Conservation (phyloP, 2,329 filamentous ascomycete genomes). For the Aureobasidium sp. region DNA sequence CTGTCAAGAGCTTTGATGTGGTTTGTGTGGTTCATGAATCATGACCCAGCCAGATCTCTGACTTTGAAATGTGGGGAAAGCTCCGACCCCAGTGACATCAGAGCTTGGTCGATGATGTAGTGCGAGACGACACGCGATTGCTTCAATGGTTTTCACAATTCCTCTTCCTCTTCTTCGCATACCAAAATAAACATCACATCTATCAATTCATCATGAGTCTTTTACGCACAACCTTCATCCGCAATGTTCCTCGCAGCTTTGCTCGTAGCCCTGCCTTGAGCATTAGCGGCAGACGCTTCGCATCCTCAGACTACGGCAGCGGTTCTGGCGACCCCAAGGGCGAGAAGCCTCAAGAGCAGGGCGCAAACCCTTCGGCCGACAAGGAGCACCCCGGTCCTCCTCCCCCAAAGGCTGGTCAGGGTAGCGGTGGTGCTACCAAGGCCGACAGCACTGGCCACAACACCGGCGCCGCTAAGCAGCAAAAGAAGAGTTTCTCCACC, state of each 20-base stretch:
- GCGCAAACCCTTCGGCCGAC: conserved; percentile 30
- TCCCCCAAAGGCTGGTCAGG: conserved; percentile 33
- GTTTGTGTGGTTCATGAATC: no score
- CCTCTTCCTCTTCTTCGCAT: neutral
- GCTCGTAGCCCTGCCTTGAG: conserved; percentile 14
- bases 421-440: conserved; percentile 24
- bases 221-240: conserved; percentile 14
- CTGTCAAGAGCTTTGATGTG: no score
- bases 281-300: conserved; percentile 22
- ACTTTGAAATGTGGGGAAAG: neutral
- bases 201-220: conserved; percentile 14
- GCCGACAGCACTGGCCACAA: conserved; percentile 17
- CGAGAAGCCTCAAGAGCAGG: conserved; percentile 36
- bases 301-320: conserved; percentile 29
- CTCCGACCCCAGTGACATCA: neutral
- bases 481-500: conserved; percentile 14
- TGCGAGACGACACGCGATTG: neutral
- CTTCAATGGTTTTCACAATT: neutral
- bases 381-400: conserved; percentile 38
- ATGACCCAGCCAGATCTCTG: neutral
- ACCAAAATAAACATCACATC: neutral
- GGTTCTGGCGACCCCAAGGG: conserved; percentile 34
- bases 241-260: conserved; percentile 15
- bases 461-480: conserved; percentile 12
- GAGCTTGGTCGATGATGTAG: neutral